phyloP scores from a whole-genome alignment of 306 rosid genomes.

The Medicago lupulina region DNA sequence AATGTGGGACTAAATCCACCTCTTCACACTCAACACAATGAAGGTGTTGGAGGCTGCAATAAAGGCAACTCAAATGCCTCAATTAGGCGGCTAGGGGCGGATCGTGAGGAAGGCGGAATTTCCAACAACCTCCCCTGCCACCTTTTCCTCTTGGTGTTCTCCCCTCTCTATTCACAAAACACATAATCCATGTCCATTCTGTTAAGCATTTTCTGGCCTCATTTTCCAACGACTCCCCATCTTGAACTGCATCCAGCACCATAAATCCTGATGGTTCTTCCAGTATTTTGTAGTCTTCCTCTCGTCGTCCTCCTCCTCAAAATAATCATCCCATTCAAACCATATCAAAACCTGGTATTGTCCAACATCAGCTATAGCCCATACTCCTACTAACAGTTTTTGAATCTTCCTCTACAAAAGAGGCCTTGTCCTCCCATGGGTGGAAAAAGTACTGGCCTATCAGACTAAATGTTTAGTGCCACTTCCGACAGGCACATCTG shows the following conservation, averaged over 20 bases:
- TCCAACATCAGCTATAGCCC: neutral
- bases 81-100: no score
- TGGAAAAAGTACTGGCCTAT: neutral
- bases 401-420: neutral
- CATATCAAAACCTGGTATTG: neutral
- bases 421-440: neutral
- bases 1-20: no score
- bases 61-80: no score
- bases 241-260: conserved; percentile 1
- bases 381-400: neutral
- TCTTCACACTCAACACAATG: no score
- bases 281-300: neutral
- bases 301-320: neutral
- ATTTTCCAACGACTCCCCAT: neutral
- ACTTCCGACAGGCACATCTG: neutral
- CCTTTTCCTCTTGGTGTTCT: neutral
- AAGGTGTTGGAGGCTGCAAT: no score
- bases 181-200: neutral
- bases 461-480: neutral
- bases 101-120: no score
- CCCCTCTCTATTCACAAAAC: neutral
- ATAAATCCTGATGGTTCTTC: neutral
- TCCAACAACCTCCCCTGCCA: neutral
- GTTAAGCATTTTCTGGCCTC: neutral
- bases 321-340: neutral